Base-by-base conservation (phyloP, 1,284 basidiomycete species). In the Volvariella surrecta region DNA sequence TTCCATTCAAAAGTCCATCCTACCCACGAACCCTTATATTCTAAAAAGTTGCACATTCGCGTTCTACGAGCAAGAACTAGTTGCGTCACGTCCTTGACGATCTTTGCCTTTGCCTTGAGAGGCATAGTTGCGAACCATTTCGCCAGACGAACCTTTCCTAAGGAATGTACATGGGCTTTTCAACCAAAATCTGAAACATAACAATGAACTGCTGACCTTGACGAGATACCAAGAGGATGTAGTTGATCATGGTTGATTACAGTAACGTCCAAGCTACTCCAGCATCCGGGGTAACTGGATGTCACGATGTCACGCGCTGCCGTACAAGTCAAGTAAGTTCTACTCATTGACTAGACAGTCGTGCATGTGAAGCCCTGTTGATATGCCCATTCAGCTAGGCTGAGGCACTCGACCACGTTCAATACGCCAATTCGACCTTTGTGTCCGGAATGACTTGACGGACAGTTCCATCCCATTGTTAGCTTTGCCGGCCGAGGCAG, bases 61-160 rank as follows among this genome's bases (percentile, higher is more conserved):
- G 96, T 97, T 51, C 96, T 77, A 37, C 96, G 79, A 37, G 93
- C 93, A 18, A 99, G 78, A 13, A 99, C 96, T 38, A 99, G 79
- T 67, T 99, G 96, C 0, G 96, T 99, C 19, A 99, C 95, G 62
- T 99, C 96, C 71, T 99, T 99, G 54, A 98, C 89, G 57, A 99
- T 98, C 80, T 99, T 99, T 47, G 82, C 81, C 70, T 99, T 99
- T 50, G 75, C 75, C 68, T 98, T 97, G 17, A 91, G 86, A 16
- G 89, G 77, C 72, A 98, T 83, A 1, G 96, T 99, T 37, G 88
- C 86, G 65, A 95, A 99, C 96, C 96, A 99, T 76, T 99, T 99
- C 18, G 94, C 87, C 38, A 99, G 79, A 49, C 96, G 84, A 46
- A 99, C 91, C 74, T 99, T 99, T 54, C 95, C 95, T 93, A 58